Evolutionary conservation across 169 alveolate species (phyloP), one percentile per base, ranked within the genome.

Genomic region (Cryptosporidium ryanae): DNA sequence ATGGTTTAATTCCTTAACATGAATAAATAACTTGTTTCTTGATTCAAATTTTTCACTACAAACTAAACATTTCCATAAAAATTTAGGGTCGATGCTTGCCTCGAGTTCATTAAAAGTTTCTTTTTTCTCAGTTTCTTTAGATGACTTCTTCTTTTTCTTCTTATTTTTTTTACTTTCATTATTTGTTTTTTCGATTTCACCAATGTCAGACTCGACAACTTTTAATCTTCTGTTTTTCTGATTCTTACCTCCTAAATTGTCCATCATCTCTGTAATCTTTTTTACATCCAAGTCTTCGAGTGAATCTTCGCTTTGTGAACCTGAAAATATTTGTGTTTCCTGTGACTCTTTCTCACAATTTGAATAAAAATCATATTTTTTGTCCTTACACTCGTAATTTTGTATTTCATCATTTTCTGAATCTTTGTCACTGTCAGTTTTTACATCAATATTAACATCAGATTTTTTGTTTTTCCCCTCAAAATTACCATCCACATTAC

Each of bases 21-120:
- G 93, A 25, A 64, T 57, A 84, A 90, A 90, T 50, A 90, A 48
- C 63, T 90, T 90, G 70, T 90, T 90, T 84, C 93, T 76, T 17
- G 93, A 90, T 34, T 76, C 87, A 61, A 76, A 76, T 27, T 34
- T 31, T 23, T 61, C 52, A 32, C 12, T 21, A 59, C 87, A 76
- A n/a, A 59, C 70, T 7, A 76, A 44, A 59, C 87, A 76, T 76
- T 59, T 76, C 87, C 87, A 76, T 43, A 61, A 55, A 6, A 34
- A 17, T 23, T 54, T 52, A 31, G 23, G 21, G 3, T 65, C 55
- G 32, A 48, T 52, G 23, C 31, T 29, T 1, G 44, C 23, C 13
- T 52, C 21, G 7, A 50, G 21, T 31, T 52, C 29, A 23, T 4
- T 29, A 59, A 3, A 2, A 5, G 5, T 21, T n/a, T 10, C 21